Evolutionary conservation across 2,329 filamentous ascomycete species (phyloP), one percentile per base, ranked within the genome.

Genomic region (Ophiostoma sp.): DNA sequence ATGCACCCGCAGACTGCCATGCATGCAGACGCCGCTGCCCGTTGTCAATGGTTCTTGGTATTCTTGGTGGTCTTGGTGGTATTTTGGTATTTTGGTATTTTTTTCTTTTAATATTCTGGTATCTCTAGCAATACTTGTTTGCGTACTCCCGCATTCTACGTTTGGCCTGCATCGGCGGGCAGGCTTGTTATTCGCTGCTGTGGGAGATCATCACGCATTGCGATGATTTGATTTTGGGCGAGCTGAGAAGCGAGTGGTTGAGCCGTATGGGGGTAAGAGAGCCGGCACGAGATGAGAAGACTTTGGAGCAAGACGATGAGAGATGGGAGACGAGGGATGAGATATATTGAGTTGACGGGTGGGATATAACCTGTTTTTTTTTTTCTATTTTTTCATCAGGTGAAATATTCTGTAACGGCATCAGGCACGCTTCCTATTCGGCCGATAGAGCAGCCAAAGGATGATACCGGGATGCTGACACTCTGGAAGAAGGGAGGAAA

Each of bases 11-110:
- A 62, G 57, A 62, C 57, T 15, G 27, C 57, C 57, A 27, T 62
- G 57, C 57, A 62, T 62, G 52, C 52, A 57, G 57, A 33, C 27
- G 57, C 57, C 27, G 57, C 57, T 62, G 57, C 23, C 57, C 57
- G 57, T 33, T 62, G 57, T 35, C 57, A 62, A 3, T 57, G 20
- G 52, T 62, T 62, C 27, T 62, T 62, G 57, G 57, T 62, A 33
- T n/a, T 54, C 44, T 48, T 60, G 27, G 27, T 31, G 27, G 27
- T 31, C 20, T 17, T 54, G 48, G 48, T 54, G 17, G 23, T 2
- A n/a, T n/a, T 54, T 4, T 23, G 48, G 48, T 54, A 6, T 54
- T 13, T 48, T 48, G 44, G 15, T 48, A 13, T 5, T n/a, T 4
- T 57, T 5, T 57, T 8, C 3, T 27, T 8, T 57, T 27, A 4